phyloP scores from a whole-genome alignment of 225 moss, liverwort and hornwort species.

The Pseudisothecium myosuroides region DNA sequence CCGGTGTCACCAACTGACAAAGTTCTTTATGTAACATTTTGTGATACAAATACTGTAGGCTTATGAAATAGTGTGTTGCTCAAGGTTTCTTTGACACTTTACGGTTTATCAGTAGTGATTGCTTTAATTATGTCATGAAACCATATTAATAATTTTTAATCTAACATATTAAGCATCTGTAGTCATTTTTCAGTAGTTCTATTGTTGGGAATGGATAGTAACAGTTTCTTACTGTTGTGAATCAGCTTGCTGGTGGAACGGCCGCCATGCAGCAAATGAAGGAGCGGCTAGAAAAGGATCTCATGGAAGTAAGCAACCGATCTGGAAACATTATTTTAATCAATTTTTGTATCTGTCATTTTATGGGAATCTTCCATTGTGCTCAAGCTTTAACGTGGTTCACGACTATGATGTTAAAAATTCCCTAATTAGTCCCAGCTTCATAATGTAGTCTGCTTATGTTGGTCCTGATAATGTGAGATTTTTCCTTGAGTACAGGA shows the following conservation, averaged over 20 bases:
- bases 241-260: slow-evolving; percentile 86
- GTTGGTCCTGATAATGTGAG: background rate
- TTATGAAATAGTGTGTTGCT: background rate
- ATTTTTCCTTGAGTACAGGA: slow-evolving; percentile 36
- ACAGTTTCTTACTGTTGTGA: background rate
- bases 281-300: slow-evolving; percentile 86
- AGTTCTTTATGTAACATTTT: background rate
- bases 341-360: background rate
- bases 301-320: slow-evolving; percentile 65
- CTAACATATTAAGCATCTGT: background rate
- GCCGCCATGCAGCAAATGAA: slow-evolving; percentile 97
- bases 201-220: background rate
- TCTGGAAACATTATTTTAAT: background rate
- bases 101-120: background rate
- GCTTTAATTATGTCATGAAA: background rate
- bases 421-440: background rate
- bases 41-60: background rate
- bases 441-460: background rate
- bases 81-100: background rate
- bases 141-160: background rate
- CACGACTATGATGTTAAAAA: background rate
- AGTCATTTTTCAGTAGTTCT: background rate
- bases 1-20: background rate
- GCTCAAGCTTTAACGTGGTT: background rate
- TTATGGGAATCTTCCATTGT: background rate